These are phyloP conservation scores for Turritis glabra DNA, from an alignment of 345 rosid genomes.

Conservation along the genomic window DNA sequence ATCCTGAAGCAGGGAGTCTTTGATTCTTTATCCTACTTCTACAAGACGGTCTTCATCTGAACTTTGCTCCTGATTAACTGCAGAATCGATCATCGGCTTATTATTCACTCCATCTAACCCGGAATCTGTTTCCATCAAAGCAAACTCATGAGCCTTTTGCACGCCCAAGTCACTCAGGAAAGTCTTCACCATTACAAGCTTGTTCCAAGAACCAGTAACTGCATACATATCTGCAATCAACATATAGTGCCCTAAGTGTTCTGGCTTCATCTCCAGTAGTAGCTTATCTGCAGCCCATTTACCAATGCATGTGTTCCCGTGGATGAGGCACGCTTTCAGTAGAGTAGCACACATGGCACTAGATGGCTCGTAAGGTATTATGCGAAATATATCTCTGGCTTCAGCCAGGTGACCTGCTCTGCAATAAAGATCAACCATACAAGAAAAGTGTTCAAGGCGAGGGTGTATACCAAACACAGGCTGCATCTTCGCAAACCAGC, in stretches of 20 bases:
- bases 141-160: slow-evolving; percentile 57
- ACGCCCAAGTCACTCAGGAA: slow-evolving; percentile 56
- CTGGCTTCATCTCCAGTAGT: slow-evolving; percentile 52
- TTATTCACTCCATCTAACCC: slow-evolving; percentile 52
- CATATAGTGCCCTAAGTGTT: slow-evolving; percentile 57
- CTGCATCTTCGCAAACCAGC: slow-evolving; percentile 52
- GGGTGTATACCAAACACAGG: slow-evolving; percentile 51
- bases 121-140: slow-evolving; percentile 52
- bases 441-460: slow-evolving; percentile 62
- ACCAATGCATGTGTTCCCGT: slow-evolving; percentile 58
- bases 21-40: slow-evolving; percentile 35
- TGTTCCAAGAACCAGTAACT: slow-evolving; percentile 54
- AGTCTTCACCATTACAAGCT: slow-evolving; percentile 60
- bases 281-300: slow-evolving; percentile 82
- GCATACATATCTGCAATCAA: slow-evolving; percentile 68
- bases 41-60: slow-evolving; percentile 44
- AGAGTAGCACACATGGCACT: slow-evolving; percentile 78
- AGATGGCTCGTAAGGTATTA: slow-evolving; percentile 55
- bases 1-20: not conserved
- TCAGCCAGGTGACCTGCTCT: slow-evolving; percentile 62
- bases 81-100: slow-evolving; percentile 47
- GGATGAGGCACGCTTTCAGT: slow-evolving; percentile 60
- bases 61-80: slow-evolving; percentile 34
- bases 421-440: slow-evolving; percentile 78
- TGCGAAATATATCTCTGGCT: slow-evolving; percentile 51